Evolutionary conservation across 352 stramenopile species (phyloP), one percentile per base, ranked within the genome.

Genomic region (Saprolegnia parasitica): DNA sequence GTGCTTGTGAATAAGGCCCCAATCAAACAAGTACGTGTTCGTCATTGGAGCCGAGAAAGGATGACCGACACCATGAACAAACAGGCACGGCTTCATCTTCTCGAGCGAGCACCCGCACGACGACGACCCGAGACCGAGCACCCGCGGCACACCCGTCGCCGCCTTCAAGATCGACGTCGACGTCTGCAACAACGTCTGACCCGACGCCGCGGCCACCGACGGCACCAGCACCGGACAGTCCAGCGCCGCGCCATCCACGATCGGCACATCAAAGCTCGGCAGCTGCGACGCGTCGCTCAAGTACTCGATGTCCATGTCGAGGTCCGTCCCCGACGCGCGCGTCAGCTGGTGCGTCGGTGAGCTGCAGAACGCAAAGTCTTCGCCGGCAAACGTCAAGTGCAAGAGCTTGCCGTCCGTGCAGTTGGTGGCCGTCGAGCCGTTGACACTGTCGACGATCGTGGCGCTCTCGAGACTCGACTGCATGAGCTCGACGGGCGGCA

Each of bases 51-150:
- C 39, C 8, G 85, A 76, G 0, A 68, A 57, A 16, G 74, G 72
- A 37, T 74, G 71, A 35, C 73, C 83, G 20, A 88, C 56, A 11
- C 81, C 83, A 21, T 82, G 76, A 65, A 91, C 68, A 58, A 91
- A 88, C 23, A 91, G 58, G 45, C 83, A 91, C 13, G 76, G 55
- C 50, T 78, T 78, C 24, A 67, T 62, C 40, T 49, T 23, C 11
- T 40, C 40, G 21, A 49, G 42, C 42, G 52, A 40, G 58, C 58
- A 67, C 20, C 6, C 24, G 42, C 58, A 67, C 16, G 58, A 46
- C 10, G 56, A 49, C 42, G 42, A 49, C 13, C 42, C 42, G 42
- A 49, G 42, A n/a, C 42, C 42, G 42, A 49, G 42, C 3, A 49
- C 8, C 1, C 42, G 42, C 3, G 42, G 35, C 6, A 9, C 35